Evolutionary conservation across 306 rosid species (phyloP), one percentile per base, ranked within the genome.

Genomic region (Crotalaria pallida): DNA sequence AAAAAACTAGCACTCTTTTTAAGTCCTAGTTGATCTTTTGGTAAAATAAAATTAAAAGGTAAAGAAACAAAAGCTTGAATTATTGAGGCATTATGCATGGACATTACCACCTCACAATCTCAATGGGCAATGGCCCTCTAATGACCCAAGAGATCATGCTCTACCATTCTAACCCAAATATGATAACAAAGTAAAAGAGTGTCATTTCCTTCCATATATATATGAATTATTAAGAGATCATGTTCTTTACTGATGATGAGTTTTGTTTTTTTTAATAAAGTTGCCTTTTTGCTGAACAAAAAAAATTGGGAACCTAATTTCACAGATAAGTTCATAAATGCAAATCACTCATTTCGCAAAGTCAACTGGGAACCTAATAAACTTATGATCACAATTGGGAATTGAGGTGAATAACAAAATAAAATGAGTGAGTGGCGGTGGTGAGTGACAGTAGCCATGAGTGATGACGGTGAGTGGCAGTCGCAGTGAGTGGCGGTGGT

Each of bases 61-160:
- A 67, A 68, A 18, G 16, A 67, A 50, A 27, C 53, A 58, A 77
- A 51, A 69, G 81, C 17, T 3, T 69, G 71, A 65, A 77, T 77
- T 51, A 77, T 60, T 77, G 76, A 61, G 33, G 56, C 76, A 76
- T 68, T 21, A 59, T 68, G 70, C 19, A 58, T 68, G 71, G 69
- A 67, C 69, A 24, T 76, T 65, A 44, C 40, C 41, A 57, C 45
- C 50, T 56, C 19, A 29, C 59, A 24, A 44, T 57, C 29, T 12
- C 36, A 66, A 57, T n/a, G n/a, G n/a, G n/a, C n/a, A n/a, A n/a
- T 75, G 74, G 61, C 29, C 75, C 63, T 76, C 80, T 48, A 24
- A 26, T 50, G 66, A 57, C 45, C 36, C 75, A 67, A 67, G 63
- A 45, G 45, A 67, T 43, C 44, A 56, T 75, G 67, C 49, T 57